phyloP scores from a whole-genome alignment of 2,329 filamentous ascomycete species.

The Nigrospora osmanthi region DNA sequence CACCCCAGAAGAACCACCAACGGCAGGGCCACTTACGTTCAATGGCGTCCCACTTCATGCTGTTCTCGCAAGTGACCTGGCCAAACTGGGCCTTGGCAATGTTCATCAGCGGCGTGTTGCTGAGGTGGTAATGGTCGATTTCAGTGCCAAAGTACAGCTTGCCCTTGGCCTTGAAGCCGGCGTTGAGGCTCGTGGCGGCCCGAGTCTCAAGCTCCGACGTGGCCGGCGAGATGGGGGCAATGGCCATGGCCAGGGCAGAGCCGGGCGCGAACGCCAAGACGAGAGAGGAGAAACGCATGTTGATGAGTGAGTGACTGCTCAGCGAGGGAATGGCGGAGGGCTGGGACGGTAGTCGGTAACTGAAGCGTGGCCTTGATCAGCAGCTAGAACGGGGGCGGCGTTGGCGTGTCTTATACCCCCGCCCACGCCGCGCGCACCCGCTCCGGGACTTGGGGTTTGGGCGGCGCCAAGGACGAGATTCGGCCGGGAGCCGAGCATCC shows the following conservation, averaged over 20 bases:
- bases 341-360: neutral
- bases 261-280: neutral
- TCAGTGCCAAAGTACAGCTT: constrained; percentile 1
- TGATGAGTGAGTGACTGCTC: neutral
- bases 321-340: neutral
- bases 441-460: too few species aligned
- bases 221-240: neutral
- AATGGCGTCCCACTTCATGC: constrained; percentile 2
- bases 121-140: constrained; percentile 1
- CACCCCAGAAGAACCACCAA: rapidly evolving
- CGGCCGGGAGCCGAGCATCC: too few species aligned
- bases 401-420: too few species aligned
- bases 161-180: constrained; percentile 1
- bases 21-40: neutral
- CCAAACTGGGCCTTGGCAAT: neutral
- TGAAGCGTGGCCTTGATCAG: neutral
- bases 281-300: neutral
- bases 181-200: neutral
- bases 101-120: neutral
- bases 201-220: neutral
- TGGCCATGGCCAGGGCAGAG: neutral
- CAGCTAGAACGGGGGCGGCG: too few species aligned
- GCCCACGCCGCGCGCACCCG: too few species aligned
- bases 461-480: too few species aligned
- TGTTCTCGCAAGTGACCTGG: constrained; percentile 1